Evolutionary conservation across 192 early-diverging fungal species (phyloP).

Genomic region (Backusella tarrabulga): DNA sequence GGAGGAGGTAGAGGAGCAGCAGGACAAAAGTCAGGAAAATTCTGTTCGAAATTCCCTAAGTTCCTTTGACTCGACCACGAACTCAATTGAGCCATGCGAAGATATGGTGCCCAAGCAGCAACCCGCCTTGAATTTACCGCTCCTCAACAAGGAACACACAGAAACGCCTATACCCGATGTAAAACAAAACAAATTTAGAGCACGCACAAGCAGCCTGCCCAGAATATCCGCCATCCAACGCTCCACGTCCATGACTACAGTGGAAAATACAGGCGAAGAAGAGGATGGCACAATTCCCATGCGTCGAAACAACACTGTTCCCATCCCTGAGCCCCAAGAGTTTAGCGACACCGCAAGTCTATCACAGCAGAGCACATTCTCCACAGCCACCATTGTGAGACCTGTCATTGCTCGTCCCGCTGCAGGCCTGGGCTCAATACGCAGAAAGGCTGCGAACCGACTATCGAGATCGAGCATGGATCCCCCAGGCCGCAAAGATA

Average conservation of each 20-base stretch:
- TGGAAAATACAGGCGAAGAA: neutral
- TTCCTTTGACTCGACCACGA: neutral
- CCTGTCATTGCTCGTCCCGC: neutral
- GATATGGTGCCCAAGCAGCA: neutral
- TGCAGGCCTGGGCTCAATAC: neutral
- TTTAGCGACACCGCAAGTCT: neutral
- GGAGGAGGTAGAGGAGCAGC: neutral
- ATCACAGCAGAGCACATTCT: neutral
- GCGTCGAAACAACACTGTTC: neutral
- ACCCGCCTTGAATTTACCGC: neutral
- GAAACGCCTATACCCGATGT: slow-evolving; percentile 1
- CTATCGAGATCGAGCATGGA: slow-evolving; percentile 23
- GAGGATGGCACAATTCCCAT: neutral
- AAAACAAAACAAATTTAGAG: neutral
- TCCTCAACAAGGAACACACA: neutral
- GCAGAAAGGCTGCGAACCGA: slow-evolving; percentile 11
- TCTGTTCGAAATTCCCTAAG: neutral
- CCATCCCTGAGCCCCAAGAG: neutral
- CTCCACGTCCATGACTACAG: neutral
- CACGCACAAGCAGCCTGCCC: slow-evolving; percentile 9
- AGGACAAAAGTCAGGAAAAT: neutral
- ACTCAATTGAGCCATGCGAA: neutral
- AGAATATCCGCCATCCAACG: neutral
- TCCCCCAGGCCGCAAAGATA: slow-evolving; percentile 13
- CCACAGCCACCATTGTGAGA: neutral